A percentile compares a stretch with the other conserved stretches of the same genome.
Evolutionary conservation across 2,329 filamentous ascomycete genomes (phyloP).

Genomic region (Cercospora brassicicola): DNA sequence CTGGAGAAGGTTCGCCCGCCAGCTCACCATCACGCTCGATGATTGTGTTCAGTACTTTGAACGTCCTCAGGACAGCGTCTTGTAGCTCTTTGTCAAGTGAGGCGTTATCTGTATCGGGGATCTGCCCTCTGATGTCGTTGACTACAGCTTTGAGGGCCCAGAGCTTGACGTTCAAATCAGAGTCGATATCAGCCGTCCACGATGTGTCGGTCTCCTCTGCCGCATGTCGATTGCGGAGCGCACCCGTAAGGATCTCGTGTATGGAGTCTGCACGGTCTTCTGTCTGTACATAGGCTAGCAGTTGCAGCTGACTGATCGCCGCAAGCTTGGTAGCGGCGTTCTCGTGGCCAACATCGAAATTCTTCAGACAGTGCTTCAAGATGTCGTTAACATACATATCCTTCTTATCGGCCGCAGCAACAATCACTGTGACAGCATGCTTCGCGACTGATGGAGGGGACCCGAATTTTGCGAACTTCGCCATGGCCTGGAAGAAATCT

Average conservation of each 20-base stretch:
- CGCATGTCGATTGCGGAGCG: constrained; percentile 64
- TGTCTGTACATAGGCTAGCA: constrained; percentile 70
- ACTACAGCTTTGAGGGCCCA: constrained; percentile 82
- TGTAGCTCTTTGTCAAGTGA: constrained; percentile 47
- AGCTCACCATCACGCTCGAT: constrained; percentile 77
- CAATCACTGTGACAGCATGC: constrained; percentile 86
- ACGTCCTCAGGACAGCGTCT: constrained; percentile 60
- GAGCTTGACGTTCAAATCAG: constrained; percentile 79
- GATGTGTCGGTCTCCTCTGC: constrained; percentile 45
- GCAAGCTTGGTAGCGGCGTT: constrained; percentile 74
- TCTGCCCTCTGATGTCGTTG: constrained; percentile 71
- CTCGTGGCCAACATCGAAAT: constrained; percentile 69
- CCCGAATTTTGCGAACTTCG: constrained; percentile 79
- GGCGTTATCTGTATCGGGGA: constrained; percentile 23
- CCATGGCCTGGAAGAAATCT: constrained; percentile 77
- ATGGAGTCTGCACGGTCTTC: constrained; percentile 72
- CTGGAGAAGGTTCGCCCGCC: constrained; percentile 68
- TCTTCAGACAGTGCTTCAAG: constrained; percentile 70
- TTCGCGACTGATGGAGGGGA: constrained; percentile 81
- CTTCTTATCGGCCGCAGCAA: constrained; percentile 73
- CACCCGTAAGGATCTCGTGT: constrained; percentile 72
- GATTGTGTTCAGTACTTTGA: constrained; percentile 75
- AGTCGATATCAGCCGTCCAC: constrained; percentile 63
- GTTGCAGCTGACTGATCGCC: constrained; percentile 70
- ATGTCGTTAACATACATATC: constrained; percentile 85